Evolutionary conservation across 257 asterid genomes (phyloP).

Genomic region (Verbascum thapsus): DNA sequence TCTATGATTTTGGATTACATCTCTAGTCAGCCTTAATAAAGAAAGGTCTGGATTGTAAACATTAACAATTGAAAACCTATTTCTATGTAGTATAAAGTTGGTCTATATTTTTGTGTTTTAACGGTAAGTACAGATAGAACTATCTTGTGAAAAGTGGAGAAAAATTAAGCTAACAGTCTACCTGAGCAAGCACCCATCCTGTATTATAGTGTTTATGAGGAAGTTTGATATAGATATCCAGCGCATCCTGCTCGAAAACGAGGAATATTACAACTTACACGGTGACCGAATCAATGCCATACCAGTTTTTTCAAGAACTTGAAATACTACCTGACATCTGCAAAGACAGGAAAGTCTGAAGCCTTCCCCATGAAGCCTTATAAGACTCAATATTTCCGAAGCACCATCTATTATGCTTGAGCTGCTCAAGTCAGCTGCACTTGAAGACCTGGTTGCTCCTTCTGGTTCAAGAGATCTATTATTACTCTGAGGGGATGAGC

Average conservation of each 20-base stretch:
- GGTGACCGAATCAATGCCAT: conserved; percentile 18
- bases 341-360: conserved; percentile 80
- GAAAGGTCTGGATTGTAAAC: conserved; percentile 7
- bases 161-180: conserved; percentile 28
- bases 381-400: conserved; percentile 68
- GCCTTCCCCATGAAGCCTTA: conserved; percentile 91
- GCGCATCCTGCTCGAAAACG: conserved; percentile 69
- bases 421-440: conserved; percentile 49
- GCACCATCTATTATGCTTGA: conserved; percentile 65
- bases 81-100: conserved; percentile 12
- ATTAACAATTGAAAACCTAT: conserved; percentile 9
- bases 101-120: neutral
- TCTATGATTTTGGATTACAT: conserved; percentile 12
- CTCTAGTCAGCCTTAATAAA: neutral
- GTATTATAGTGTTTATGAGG: conserved; percentile 90
- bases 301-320: conserved; percentile 21
- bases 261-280: conserved; percentile 12
- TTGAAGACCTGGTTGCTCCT: conserved; percentile 49
- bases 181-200: conserved; percentile 98
- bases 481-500: conserved; percentile 53
- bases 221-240: conserved; percentile 66
- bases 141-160: neutral
- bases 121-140: conserved; percentile 14
- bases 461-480: conserved; percentile 66
- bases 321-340: conserved; percentile 72